Conservation (phyloP, 2,329 filamentous ascomycete genomes). For the Scedosporium apiospermum region DNA sequence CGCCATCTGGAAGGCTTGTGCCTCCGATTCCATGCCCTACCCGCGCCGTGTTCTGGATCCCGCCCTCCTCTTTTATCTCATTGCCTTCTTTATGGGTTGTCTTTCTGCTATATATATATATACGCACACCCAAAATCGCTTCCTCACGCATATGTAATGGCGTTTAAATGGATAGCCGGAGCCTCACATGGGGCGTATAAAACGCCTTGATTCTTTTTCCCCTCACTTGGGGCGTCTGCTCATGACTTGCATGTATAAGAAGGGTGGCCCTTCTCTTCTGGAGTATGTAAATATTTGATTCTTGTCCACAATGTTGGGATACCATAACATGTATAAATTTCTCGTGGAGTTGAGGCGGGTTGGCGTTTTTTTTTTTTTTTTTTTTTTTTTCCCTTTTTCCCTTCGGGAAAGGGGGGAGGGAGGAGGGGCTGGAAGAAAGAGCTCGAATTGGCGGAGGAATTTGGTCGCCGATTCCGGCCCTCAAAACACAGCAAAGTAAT, state of each 20-base stretch:
- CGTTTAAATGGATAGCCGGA: not conserved
- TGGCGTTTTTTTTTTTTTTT: not conserved
- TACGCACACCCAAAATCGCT: not conserved
- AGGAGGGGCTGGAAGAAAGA: not conserved
- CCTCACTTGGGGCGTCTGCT: not conserved
- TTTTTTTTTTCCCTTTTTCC: not conserved
- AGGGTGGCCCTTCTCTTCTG: not conserved
- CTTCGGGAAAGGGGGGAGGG: not conserved
- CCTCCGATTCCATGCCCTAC: not conserved
- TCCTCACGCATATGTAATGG: not conserved
- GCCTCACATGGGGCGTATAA: not conserved
- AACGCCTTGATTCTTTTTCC: not conserved
- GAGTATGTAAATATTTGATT: not conserved
- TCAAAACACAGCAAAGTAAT: no score
- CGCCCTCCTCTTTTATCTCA: not conserved
- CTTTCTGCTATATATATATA: not conserved
- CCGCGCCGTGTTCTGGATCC: not conserved
- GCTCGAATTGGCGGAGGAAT: no score
- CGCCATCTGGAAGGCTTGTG: not conserved
- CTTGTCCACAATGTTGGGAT: not conserved
- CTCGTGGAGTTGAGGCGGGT: not conserved
- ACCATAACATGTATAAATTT: not conserved
- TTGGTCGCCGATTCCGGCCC: no score
- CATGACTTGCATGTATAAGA: not conserved
- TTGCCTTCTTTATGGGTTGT: not conserved